These are phyloP conservation scores for Tolypocladium nubicola DNA, from an alignment of 2,329 filamentous ascomycete species.

Conservation along the genomic window DNA sequence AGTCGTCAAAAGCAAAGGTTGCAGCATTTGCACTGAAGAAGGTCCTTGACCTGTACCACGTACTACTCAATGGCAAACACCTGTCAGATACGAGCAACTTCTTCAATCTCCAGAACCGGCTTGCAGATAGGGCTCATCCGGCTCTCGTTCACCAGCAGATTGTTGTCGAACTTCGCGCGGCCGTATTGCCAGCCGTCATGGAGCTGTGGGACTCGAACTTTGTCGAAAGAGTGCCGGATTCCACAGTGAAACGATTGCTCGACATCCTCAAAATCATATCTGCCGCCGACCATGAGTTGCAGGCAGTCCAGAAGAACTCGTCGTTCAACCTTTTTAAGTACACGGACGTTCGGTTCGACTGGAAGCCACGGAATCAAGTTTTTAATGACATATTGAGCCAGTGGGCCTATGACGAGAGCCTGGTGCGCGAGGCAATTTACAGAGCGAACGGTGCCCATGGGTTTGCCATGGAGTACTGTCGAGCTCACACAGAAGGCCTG, in stretches of 20 bases:
- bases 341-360: slow-evolving; percentile 33
- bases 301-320: slow-evolving; percentile 47
- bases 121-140: slow-evolving; percentile 29
- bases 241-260: slow-evolving; percentile 68
- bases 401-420: slow-evolving; percentile 35
- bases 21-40: slow-evolving; percentile 59
- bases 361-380: slow-evolving; percentile 23
- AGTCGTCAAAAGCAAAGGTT: slow-evolving; percentile 34
- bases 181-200: slow-evolving; percentile 64
- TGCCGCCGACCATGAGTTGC: slow-evolving; percentile 62
- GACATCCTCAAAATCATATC: slow-evolving; percentile 74
- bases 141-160: slow-evolving; percentile 55
- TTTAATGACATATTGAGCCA: slow-evolving; percentile 18
- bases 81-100: slow-evolving; percentile 64
- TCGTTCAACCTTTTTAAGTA: slow-evolving; percentile 32
- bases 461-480: slow-evolving; percentile 65
- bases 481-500: slow-evolving; percentile 45
- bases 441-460: slow-evolving; percentile 59
- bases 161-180: slow-evolving; percentile 73
- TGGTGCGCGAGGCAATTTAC: slow-evolving; percentile 72
- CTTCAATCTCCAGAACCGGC: slow-evolving; percentile 29
- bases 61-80: slow-evolving; percentile 67
- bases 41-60: slow-evolving; percentile 70
- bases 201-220: slow-evolving; percentile 79
- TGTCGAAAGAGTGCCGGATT: slow-evolving; percentile 68